Base-by-base conservation (phyloP, 768 basidiomycete species). In the Boletus subparvulus region DNA sequence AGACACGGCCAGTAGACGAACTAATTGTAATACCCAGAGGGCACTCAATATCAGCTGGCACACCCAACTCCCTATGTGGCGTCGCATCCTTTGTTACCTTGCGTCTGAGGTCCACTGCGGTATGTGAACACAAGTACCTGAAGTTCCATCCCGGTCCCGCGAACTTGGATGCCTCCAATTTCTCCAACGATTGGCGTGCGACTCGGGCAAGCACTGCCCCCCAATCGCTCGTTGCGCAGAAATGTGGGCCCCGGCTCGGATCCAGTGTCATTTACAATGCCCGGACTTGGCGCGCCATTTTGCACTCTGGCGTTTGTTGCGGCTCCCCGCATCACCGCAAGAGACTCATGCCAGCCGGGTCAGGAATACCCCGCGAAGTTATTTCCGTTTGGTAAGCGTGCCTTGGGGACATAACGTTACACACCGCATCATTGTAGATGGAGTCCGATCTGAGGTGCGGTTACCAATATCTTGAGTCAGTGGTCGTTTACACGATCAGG, bases 21-120 rank as follows among this genome's bases (percentile, higher is more conserved):
- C 48, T 50, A 36, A 47, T 50, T 59, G 56, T 66, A 61, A 66
- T 56, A 54, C 60, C 60, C 40, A 42, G 51, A 65, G 46, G 47
- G 33, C 35, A 47, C 47, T 49, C 55, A 41, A 55, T 56, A 44
- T 56, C 47, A 54, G 39, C 52, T 55, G 51, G 37, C 41, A 43
- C 50, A 61, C 56, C 43, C 6, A 35, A 30, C 37, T 43, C 30
- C 35, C 21, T 39, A 6, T 32, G 42, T 24, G n/a, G 19, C 41
- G 24, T 33, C 4, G 40, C 16, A 17, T 40, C 26, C 33, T 32
- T 8, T 32, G 28, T 36, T 47, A 14, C 35, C 10, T 24, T 19
- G 12, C 8, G 11, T 35, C 32, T 26, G 45, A 52, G 13, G 44
- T 26, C 9, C 33, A 43, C 19, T 8, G 14, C 30, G 19, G 55